phyloP scores from a whole-genome alignment of 306 rosid genomes.

The Cucurbita ficifolia region DNA sequence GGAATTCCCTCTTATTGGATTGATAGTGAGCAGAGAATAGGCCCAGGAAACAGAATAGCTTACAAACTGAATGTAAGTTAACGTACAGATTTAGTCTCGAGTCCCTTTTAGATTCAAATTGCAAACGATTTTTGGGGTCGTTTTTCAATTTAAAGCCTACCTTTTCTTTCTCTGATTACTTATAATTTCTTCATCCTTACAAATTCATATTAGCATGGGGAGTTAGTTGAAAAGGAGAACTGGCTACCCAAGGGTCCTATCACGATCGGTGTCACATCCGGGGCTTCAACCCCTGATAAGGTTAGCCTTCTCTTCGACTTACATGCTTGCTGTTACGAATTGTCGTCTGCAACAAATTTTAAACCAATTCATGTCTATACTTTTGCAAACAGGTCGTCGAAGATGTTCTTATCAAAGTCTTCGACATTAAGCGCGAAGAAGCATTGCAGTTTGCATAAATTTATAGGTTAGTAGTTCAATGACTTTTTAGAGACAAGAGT shows the following conservation, averaged over 20 bases:
- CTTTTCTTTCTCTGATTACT: not conserved
- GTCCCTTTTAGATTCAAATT: not conserved
- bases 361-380: not conserved
- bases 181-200: not conserved
- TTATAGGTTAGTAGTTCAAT: not conserved
- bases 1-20: conserved; percentile 96
- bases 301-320: conserved; percentile 18
- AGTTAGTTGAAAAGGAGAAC: conserved; percentile 83
- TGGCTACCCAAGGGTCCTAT: conserved; percentile 77
- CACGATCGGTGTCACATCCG: conserved; percentile 83
- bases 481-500: not conserved
- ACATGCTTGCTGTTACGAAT: not conserved
- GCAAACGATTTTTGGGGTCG: not conserved
- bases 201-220: conserved; percentile 54
- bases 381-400: conserved; percentile 54
- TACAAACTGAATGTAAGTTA: conserved; percentile 56
- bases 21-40: conserved; percentile 83
- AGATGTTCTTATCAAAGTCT: conserved; percentile 66
- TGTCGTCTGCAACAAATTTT: not conserved
- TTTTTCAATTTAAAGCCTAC: not conserved
- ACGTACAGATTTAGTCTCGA: not conserved
- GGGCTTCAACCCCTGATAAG: conserved; percentile 99
- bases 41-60: conserved; percentile 89
- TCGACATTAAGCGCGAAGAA: conserved; percentile 73
- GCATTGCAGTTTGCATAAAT: conserved; percentile 41